Conservation (phyloP, 2,329 filamentous ascomycete genomes). For the Botryosphaeria agaves region DNA sequence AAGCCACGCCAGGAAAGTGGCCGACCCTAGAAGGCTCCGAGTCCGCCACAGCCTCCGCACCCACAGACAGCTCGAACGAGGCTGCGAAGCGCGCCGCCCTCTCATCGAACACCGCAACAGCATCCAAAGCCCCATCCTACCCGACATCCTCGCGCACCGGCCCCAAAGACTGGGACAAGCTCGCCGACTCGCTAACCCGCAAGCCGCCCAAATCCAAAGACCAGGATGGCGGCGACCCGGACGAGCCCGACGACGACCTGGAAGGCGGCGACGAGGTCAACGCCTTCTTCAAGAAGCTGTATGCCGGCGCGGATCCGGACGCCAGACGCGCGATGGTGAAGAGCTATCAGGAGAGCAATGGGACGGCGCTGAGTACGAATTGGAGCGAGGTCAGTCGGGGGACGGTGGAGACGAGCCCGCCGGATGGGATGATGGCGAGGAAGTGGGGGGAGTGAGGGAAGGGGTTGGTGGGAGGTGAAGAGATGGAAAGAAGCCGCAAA, state of each 20-base stretch:
- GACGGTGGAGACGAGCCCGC: slow-evolving; percentile 54
- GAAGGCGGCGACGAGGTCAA: slow-evolving; percentile 48
- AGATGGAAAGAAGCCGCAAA: too few relatives aligned
- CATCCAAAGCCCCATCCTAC: slow-evolving; percentile 40
- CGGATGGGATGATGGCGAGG: slow-evolving; percentile 62
- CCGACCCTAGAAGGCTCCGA: slow-evolving; percentile 33
- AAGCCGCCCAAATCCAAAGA: slow-evolving; percentile 18
- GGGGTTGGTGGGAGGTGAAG: neutral
- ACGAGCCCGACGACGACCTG: slow-evolving; percentile 32
- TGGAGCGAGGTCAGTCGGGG: slow-evolving; percentile 66
- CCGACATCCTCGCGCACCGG: slow-evolving; percentile 74
- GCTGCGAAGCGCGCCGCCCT: neutral
- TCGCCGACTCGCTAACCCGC: slow-evolving; percentile 36
- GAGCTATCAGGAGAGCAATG: slow-evolving; percentile 86
- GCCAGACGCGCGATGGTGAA: slow-evolving; percentile 93
- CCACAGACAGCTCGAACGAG: slow-evolving; percentile 2
- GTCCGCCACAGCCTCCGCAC: slow-evolving; percentile 7
- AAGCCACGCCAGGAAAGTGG: slow-evolving; percentile 55
- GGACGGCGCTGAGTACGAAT: slow-evolving; percentile 80
- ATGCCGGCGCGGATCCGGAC: slow-evolving; percentile 58
- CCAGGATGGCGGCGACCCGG: slow-evolving; percentile 9
- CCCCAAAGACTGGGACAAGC: slow-evolving; percentile 81
- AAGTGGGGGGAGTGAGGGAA: slow-evolving; percentile 34
- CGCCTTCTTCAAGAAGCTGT: slow-evolving; percentile 79
- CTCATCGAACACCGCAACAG: neutral